A percentile compares a stretch with the other conserved stretches of the same genome.
Evolutionary conservation across 2,329 filamentous ascomycete genomes (phyloP).

Genomic region (Beauveria asiatica): DNA sequence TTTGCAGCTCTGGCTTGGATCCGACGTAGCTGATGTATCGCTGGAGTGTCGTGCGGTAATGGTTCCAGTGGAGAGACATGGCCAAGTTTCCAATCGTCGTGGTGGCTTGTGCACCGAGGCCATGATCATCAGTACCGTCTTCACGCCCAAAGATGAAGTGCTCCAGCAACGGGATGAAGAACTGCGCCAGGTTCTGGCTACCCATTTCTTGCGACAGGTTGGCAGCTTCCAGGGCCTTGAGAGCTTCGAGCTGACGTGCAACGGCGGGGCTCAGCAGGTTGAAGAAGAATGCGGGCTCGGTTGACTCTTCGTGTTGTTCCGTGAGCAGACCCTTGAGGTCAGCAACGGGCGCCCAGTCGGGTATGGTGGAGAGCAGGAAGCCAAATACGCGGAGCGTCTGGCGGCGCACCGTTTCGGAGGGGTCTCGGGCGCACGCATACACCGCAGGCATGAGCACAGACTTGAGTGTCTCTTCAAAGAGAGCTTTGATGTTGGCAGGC

Average conservation of each 20-base stretch:
- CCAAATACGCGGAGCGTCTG: slow-evolving; percentile 78
- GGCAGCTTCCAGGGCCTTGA: slow-evolving; percentile 65
- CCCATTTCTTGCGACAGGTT: slow-evolving; percentile 56
- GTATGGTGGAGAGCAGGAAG: slow-evolving; percentile 63
- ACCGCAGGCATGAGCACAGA: slow-evolving; percentile 65
- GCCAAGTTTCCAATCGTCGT: slow-evolving; percentile 68
- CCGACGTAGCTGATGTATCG: slow-evolving; percentile 77
- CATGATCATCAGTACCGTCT: slow-evolving; percentile 68
- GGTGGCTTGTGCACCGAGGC: slow-evolving; percentile 79
- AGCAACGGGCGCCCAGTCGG: slow-evolving; percentile 59
- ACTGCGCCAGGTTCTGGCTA: slow-evolving; percentile 71
- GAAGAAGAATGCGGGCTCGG: slow-evolving; percentile 71
- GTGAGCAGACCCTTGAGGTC: slow-evolving; percentile 65
- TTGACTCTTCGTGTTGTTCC: slow-evolving; percentile 53
- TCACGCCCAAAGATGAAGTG: slow-evolving; percentile 84
- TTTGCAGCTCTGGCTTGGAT: slow-evolving; percentile 74
- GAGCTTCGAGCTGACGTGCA: slow-evolving; percentile 73
- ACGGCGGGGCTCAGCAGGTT: slow-evolving; percentile 88
- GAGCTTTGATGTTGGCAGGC: slow-evolving; percentile 29
- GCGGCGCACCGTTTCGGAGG: slow-evolving; percentile 73
- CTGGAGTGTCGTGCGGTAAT: slow-evolving; percentile 77
- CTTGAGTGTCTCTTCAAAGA: slow-evolving; percentile 51
- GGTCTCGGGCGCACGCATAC: slow-evolving; percentile 65
- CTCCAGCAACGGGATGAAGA: slow-evolving; percentile 86
- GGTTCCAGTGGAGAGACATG: slow-evolving; percentile 76